Base-by-base conservation (phyloP, 257 asterid genomes). In the Solanum ahanhuiri region DNA sequence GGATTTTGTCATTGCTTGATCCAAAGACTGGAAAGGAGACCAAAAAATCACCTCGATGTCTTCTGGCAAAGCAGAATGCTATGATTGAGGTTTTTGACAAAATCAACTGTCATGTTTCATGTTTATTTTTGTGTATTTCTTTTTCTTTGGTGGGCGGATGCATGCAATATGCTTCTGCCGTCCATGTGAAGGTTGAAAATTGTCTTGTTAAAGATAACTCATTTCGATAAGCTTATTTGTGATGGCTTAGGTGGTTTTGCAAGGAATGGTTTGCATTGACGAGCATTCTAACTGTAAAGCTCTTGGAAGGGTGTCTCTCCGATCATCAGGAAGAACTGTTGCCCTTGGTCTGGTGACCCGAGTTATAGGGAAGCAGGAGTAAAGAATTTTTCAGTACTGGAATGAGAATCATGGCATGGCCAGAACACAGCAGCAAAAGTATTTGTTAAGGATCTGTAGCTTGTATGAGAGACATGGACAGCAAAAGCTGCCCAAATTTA, bases 31-130 rank as follows among this genome's bases (percentile, higher is more conserved):
- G 99, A 87, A 92, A 92, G 60, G 92, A 86, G 63, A 87, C 90
- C 67, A 95, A 94, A 91, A 97, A 93, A 90, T 92, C 98, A 20
- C 99, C 98, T 8, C 93, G 98, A 88, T 92, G 94, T 91, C 89
- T 97, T 84, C 35, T 94, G 87, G 84, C 99, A 86, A 97, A 95
- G 92, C 98, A 97, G 90, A 95, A 92, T 85, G 99, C 98, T 15
- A 43, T 93, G 18, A 85, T 97, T 82, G 99, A 94, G 99, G 99
- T 97, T 87, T 70, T 81, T 81, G 43, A 81, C 43, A 45, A 48
- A 48, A 30, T 5, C 23, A 81, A 51, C 69, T 30, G 7, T 48
- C 69, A 81, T 10, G 20, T 2, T 81, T 81, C 84, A 30, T 48
- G 11, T 17, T 48, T 81, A 28, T 81, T 43, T 41, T 51, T 9